phyloP scores from a whole-genome alignment of 441 rosid genomes.

The Lepidium campestre region DNA sequence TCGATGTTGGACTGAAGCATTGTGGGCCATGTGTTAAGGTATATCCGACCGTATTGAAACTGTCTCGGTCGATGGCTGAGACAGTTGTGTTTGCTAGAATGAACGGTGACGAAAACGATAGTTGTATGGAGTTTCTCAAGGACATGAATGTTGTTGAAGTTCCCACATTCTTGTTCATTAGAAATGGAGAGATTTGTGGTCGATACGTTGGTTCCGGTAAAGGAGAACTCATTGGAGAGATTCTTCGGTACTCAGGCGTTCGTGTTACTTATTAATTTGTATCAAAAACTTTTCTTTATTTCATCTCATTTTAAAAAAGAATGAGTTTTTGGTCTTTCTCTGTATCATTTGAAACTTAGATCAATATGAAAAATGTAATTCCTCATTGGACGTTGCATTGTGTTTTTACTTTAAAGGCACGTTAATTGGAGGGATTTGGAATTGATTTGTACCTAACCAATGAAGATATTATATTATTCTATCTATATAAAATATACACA shows the following conservation, averaged over 20 bases:
- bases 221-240: conserved; percentile 94
- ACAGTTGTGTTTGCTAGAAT: conserved; percentile 70
- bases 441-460: conserved; percentile 12
- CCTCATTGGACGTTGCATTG: not conserved
- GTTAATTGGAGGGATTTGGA: not conserved
- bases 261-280: conserved; percentile 59
- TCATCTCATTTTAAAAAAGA: not conserved
- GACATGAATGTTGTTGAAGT: conserved; percentile 85
- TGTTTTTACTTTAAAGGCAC: conserved; percentile 10
- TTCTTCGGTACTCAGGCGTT: conserved; percentile 86
- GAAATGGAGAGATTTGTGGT: conserved; percentile 65
- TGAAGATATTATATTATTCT: conserved; percentile 4
- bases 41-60: conserved; percentile 76
- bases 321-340: not conserved
- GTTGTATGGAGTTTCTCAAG: conserved; percentile 78
- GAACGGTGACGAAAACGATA: conserved; percentile 91
- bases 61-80: conserved; percentile 74
- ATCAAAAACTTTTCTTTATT: not conserved
- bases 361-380: not conserved
- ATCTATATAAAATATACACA: not conserved
- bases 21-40: conserved; percentile 95
- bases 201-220: conserved; percentile 89
- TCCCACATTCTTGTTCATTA: conserved; percentile 79
- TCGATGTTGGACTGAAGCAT: conserved; percentile 82
- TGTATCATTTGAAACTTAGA: not conserved